phyloP scores from a whole-genome alignment of 2,329 filamentous ascomycete species.

The Botrytis medusae region DNA sequence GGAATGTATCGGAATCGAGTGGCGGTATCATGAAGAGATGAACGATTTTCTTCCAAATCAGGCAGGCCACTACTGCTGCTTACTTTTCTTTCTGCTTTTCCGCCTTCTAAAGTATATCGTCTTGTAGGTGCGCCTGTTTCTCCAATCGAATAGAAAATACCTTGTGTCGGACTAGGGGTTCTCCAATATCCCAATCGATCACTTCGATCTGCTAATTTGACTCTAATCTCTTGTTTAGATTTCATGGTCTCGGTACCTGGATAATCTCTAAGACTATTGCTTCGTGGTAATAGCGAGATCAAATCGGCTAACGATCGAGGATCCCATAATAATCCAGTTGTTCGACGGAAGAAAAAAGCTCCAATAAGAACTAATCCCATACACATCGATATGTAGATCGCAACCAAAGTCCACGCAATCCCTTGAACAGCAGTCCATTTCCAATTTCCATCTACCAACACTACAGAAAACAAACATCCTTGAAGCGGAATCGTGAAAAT shows the following conservation, averaged over 20 bases:
- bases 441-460: slow-evolving; percentile 61
- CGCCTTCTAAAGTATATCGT: slow-evolving; percentile 51
- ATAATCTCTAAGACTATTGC: slow-evolving; percentile 75
- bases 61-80: slow-evolving; percentile 19
- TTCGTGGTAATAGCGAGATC: slow-evolving; percentile 73
- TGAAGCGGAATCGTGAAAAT: slow-evolving; percentile 80
- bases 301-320: slow-evolving; percentile 79
- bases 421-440: slow-evolving; percentile 77
- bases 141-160: slow-evolving; percentile 80
- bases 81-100: slow-evolving; percentile 47
- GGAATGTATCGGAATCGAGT: slow-evolving; percentile 69
- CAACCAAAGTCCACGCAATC: slow-evolving; percentile 75
- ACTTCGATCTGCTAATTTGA: slow-evolving; percentile 55
- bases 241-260: slow-evolving; percentile 63
- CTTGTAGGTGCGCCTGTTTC: slow-evolving; percentile 54
- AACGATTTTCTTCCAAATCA: slow-evolving; percentile 35
- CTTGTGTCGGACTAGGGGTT: slow-evolving; percentile 58
- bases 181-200: slow-evolving; percentile 88
- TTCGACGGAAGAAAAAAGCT: slow-evolving; percentile 61
- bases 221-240: slow-evolving; percentile 52
- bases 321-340: slow-evolving; percentile 83
- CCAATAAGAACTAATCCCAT: slow-evolving; percentile 58
- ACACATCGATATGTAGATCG: slow-evolving; percentile 68
- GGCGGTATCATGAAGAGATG: slow-evolving; percentile 31
- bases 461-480: slow-evolving; percentile 70